Percentiles rank a stretch among this genome's conserved stretches.
phyloP scores from a whole-genome alignment of 129 eudicot species.

The Rutidosis leptorrhynchoides region DNA sequence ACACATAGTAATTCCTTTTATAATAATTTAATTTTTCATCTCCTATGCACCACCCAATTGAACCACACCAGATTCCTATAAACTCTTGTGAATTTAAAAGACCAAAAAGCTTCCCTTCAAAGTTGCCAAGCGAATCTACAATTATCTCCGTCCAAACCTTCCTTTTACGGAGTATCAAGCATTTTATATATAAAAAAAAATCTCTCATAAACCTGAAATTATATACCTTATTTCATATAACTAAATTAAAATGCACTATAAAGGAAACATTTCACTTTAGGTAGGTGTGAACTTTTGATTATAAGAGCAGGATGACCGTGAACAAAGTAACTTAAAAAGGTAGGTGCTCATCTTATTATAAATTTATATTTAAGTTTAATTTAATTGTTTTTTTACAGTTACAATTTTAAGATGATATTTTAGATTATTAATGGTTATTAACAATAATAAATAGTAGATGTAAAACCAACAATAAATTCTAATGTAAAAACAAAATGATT shows the following conservation, averaged over 20 bases:
- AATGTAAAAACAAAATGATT: too few species aligned
- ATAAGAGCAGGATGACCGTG: conserved; percentile 19
- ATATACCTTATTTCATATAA: neutral
- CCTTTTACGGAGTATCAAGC: conserved; percentile 10
- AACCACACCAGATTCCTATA: conserved; percentile 13
- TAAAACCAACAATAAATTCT: too few species aligned
- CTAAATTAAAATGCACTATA: conserved; percentile 1
- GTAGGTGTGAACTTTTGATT: conserved; percentile 6
- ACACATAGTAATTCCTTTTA: conserved; percentile 2
- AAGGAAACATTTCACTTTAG: neutral
- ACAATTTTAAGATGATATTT: too few species aligned
- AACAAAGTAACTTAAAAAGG: conserved; percentile 6
- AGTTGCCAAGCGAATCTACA: conserved; percentile 32
- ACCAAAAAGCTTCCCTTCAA: conserved; percentile 20
- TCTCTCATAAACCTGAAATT: neutral
- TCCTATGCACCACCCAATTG: conserved; percentile 27
- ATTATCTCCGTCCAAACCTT: conserved; percentile 30
- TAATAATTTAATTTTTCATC: conserved; percentile 12
- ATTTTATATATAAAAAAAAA: neutral
- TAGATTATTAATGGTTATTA: too few species aligned
- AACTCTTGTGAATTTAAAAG: conserved; percentile 19
- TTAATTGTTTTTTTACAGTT: too few species aligned
- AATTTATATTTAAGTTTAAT: neutral
- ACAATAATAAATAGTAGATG: too few species aligned
- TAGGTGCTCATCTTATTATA: conserved; percentile 8